Evolutionary conservation across 495 filamentous ascomycete genomes (phyloP).

Genomic region (Parachaetomium inaequale): DNA sequence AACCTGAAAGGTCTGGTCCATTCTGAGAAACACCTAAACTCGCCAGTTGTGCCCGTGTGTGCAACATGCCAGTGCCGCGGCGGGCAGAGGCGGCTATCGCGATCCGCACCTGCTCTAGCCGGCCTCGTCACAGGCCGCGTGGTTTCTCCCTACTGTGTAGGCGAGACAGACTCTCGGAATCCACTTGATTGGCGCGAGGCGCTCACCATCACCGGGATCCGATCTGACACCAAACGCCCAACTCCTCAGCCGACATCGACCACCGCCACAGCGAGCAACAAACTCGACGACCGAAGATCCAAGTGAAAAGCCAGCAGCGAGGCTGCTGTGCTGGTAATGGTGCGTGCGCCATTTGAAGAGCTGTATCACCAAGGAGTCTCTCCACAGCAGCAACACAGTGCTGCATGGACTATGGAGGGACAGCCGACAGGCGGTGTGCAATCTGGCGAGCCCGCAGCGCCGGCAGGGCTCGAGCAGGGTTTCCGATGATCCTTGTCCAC

Average conservation of each 20-base stretch:
- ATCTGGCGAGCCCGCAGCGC: not conserved
- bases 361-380: not conserved
- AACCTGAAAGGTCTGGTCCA: constrained; percentile 16
- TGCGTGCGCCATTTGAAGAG: not conserved
- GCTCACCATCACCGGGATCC: not conserved
- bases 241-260: not conserved
- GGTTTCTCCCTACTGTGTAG: too few relatives aligned
- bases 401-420: not conserved
- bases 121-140: not conserved
- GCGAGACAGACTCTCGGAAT: not conserved
- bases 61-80: constrained; percentile 2
- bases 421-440: not conserved
- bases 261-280: not conserved
- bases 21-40: constrained; percentile 21
- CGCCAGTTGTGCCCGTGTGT: not conserved
- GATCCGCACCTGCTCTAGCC: constrained; percentile 25
- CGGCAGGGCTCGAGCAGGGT: not conserved
- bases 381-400: not conserved
- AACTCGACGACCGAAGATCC: not conserved
- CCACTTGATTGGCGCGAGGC: not conserved
- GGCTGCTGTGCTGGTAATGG: not conserved
- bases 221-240: not conserved
- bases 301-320: too few relatives aligned
- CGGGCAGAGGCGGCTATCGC: constrained; percentile 14
- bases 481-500: not conserved